Evolutionary conservation across 371 early-diverging fungal genomes (phyloP).

Genomic region (Smittium mucronatum): DNA sequence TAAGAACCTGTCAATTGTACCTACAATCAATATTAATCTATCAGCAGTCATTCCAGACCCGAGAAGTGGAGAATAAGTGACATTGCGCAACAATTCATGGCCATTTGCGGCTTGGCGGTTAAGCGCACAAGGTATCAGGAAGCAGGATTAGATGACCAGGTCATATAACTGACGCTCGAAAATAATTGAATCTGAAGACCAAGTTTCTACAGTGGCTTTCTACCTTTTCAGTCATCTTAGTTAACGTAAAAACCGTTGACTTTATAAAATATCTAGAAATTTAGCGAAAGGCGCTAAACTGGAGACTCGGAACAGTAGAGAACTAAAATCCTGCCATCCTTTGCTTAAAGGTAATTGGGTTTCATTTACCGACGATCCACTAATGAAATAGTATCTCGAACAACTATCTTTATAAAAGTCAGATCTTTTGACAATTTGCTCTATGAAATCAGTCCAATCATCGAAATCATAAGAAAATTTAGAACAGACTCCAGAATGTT

Average conservation of each 20-base stretch:
- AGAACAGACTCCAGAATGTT: conserved; percentile 1
- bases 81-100: neutral
- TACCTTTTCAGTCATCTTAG: neutral
- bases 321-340: neutral
- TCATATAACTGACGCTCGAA: neutral
- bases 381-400: neutral
- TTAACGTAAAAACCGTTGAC: neutral
- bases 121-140: neutral
- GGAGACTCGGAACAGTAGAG: neutral
- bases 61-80: neutral
- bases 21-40: neutral
- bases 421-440: conserved; percentile 1
- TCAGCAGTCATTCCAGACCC: neutral
- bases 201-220: neutral
- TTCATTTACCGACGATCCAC: neutral
- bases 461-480: neutral
- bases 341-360: neutral
- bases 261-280: neutral
- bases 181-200: neutral
- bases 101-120: neutral
- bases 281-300: neutral
- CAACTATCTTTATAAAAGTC: neutral
- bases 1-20: neutral
- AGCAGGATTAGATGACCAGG: neutral
- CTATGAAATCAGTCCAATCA: conserved; percentile 3